phyloP scores from a whole-genome alignment of 768 basidiomycete species.

The Epithele typhae region DNA sequence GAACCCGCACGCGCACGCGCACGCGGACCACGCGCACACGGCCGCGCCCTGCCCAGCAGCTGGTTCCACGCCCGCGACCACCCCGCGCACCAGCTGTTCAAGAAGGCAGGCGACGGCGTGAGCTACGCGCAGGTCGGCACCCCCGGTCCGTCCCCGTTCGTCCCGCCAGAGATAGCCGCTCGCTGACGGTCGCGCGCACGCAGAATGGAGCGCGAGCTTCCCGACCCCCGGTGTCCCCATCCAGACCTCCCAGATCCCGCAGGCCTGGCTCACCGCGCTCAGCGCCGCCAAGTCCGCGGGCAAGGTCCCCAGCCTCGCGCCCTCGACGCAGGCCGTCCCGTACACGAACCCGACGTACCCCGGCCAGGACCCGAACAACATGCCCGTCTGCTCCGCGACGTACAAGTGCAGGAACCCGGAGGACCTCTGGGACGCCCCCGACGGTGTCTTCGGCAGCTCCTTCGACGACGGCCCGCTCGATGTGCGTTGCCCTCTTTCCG shows the following conservation, averaged over 20 bases:
- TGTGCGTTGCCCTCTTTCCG: slow-evolving; percentile 24
- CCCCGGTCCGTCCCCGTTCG: slow-evolving; percentile 36
- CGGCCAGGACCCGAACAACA: slow-evolving; percentile 37
- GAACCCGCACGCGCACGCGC: slow-evolving; percentile 14
- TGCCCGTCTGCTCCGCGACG: slow-evolving; percentile 70
- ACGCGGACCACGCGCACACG: slow-evolving; percentile 18
- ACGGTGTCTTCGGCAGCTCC: slow-evolving; percentile 56
- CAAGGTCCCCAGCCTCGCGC: slow-evolving; percentile 67
- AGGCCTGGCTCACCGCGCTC: slow-evolving; percentile 70
- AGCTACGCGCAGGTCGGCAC: slow-evolving; percentile 56
- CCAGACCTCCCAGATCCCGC: slow-evolving; percentile 49
- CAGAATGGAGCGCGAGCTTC: slow-evolving; percentile 63
- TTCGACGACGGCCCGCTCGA: slow-evolving; percentile 82
- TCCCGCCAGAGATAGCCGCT: neutral
- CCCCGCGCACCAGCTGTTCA: slow-evolving; percentile 59
- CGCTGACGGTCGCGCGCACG: neutral
- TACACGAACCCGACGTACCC: slow-evolving; percentile 35
- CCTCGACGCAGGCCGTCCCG: slow-evolving; percentile 32
- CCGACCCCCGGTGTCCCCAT: slow-evolving; percentile 42
- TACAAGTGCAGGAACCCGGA: slow-evolving; percentile 55
- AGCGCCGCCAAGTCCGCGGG: slow-evolving; percentile 61
- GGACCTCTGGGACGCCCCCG: slow-evolving; percentile 72
- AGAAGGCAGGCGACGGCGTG: slow-evolving; percentile 39
- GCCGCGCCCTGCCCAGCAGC: slow-evolving; percentile 22
- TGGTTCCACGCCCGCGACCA: slow-evolving; percentile 68